A percentile compares a stretch with the other conserved stretches of the same genome.
phyloP scores from a whole-genome alignment of 1,139 yeast species.

The Yamadazyma atmosphaerica region DNA sequence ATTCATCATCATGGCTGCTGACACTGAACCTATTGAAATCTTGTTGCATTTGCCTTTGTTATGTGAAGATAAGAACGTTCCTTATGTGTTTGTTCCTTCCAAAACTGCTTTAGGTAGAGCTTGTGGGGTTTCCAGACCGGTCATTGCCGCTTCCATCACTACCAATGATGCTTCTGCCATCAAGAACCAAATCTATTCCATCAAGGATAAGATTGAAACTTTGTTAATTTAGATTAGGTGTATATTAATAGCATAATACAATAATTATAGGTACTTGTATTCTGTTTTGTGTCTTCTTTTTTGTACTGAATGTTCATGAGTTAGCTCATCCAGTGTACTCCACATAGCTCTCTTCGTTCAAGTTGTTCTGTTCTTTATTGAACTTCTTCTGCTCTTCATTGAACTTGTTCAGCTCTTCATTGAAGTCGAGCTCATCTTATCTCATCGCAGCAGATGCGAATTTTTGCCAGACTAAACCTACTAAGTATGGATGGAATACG shows the following conservation, averaged over 20 bases:
- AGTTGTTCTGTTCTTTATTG: no score
- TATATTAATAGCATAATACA: constrained; percentile 4
- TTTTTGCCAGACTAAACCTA: neutral
- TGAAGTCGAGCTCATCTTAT: no score
- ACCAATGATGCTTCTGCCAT: constrained; percentile 98
- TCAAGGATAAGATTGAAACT: constrained; percentile 98
- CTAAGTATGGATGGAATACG: constrained; percentile 22
- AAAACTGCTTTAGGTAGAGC: constrained; percentile 99
- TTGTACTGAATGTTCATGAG: no score
- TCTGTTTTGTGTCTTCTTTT: no score
- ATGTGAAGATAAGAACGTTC: constrained; percentile 99
- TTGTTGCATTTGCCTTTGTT: constrained; percentile 95
- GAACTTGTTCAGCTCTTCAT: no score
- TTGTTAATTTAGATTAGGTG: constrained; percentile 67
- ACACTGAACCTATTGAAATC: constrained; percentile 98
- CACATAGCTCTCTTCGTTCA: no score
- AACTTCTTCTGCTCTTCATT: no score
- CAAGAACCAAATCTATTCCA: constrained; percentile 94
- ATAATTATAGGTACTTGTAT: no score
- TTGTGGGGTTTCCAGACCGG: constrained; percentile 99
- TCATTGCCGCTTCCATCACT: constrained; percentile 97
- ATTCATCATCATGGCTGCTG: constrained; percentile 99
- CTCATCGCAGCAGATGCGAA: constrained; percentile 8
- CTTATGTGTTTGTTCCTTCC: constrained; percentile 97
- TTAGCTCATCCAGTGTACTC: no score